These are phyloP conservation scores for Neonectria neomacrospora DNA, from an alignment of 2,329 filamentous ascomycete genomes.

Conservation along the genomic window DNA sequence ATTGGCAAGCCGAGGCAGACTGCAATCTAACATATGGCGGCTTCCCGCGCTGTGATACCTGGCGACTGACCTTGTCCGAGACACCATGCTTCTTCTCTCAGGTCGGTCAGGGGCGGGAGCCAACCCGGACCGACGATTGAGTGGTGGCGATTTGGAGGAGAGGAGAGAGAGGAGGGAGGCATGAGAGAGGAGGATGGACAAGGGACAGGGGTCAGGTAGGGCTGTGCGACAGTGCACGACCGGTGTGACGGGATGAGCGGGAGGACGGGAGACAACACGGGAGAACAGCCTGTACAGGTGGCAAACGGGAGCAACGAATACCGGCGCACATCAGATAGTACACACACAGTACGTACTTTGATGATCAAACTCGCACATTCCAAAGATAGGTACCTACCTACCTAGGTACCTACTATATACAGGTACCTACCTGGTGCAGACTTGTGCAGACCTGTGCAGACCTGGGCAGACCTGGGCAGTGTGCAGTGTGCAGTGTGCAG, in stretches of 20 bases:
- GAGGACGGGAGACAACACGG: constrained; percentile 6
- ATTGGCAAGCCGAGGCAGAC: not conserved
- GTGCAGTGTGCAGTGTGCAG: no score
- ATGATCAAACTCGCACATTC: not conserved
- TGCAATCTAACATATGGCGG: not conserved
- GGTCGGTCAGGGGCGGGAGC: constrained; percentile 5
- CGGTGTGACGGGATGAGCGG: not conserved
- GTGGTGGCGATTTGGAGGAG: constrained; percentile 8
- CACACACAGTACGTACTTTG: no score
- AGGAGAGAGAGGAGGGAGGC: constrained; percentile 1
- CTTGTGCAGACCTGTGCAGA: no score
- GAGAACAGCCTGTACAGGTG: constrained; percentile 5
- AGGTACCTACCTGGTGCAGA: not conserved
- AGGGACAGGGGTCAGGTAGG: not conserved
- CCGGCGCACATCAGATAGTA: not conserved
- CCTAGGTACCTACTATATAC: no score
- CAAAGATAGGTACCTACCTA: no score
- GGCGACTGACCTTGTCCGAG: constrained; percentile 8
- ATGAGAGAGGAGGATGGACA: not conserved
- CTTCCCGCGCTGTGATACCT: constrained; percentile 9
- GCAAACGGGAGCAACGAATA: constrained; percentile 1
- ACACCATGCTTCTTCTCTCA: constrained; percentile 12
- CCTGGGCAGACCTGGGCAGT: no score
- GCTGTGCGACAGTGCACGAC: constrained; percentile 19
- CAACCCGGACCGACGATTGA: not conserved